Evolutionary conservation across 768 basidiomycete species (phyloP), one percentile per base, ranked within the genome.

Genomic region (Trametes cinnabarina): DNA sequence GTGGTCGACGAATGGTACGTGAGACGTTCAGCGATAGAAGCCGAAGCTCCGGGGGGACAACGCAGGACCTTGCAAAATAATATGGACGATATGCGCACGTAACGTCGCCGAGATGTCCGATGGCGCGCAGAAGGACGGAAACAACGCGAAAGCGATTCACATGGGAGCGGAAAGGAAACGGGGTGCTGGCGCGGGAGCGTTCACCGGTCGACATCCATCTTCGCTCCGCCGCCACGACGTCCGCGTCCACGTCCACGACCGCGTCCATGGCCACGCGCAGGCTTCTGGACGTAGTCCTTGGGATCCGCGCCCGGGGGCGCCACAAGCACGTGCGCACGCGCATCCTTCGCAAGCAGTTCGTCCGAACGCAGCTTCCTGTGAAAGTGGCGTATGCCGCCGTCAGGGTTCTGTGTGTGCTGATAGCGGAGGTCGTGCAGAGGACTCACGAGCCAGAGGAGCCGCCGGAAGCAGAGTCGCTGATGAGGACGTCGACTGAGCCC

Each of bases 301-400:
- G 81, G 77, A 58, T 88, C 76, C 4, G 82, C 69, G 8, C 87
- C 87, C 12, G 87, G 88, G 0, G 88, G 88, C 26, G 84, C 83
- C 26, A 88, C 69, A 20, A 90, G 75, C 0, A 92, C 80, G 12
- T 81, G 77, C 4, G 89, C 88, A 25, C 89, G 83, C n/a, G 86
- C 81, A 63, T 79, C 79, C 58, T 81, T 81, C 20, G 77, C 76
- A 30, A 91, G 70, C 47, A 93, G 78, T 1, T 83, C 83, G 68
- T 94, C 92, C 2, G 92, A 93, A 51, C 92, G 88, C 78, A 94
- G 78, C 82, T 92, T 94, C 59, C 92, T 93, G 64, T 49, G 30
- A 11, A n/a, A 11, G 39, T 3, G 4, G n/a, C 40, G 14, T 52
- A n/a, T 20, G n/a, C 37, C 14, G 14, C n/a, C 11, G 4, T 25